These are phyloP conservation scores for Dryas octopetala DNA, from an alignment of 306 rosid species.

Conservation along the genomic window DNA sequence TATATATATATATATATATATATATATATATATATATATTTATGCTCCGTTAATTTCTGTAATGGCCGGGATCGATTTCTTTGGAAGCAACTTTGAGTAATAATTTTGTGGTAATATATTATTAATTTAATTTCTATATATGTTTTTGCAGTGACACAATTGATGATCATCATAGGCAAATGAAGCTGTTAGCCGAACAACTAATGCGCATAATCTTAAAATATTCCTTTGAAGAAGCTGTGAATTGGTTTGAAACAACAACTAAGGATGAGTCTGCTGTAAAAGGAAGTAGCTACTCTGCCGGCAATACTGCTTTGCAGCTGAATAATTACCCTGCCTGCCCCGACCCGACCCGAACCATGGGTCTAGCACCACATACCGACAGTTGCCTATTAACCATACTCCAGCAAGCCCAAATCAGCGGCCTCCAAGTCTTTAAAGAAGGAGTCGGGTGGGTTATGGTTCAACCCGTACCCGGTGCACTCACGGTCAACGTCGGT, in stretches of 20 bases:
- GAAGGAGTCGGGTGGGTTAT: conserved; percentile 56
- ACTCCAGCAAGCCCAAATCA: conserved; percentile 51
- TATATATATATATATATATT: no score
- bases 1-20: no score
- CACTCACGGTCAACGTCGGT: conserved; percentile 59
- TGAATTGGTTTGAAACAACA: conserved; percentile 33
- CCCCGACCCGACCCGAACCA: conserved; percentile 61
- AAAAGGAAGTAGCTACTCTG: no score
- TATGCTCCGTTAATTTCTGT: no score
- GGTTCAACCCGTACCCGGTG: conserved; percentile 39
- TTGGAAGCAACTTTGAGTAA: no score
- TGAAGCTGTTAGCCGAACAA: conserved; percentile 53
- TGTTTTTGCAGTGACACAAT: conserved; percentile 42
- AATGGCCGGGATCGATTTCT: no score
- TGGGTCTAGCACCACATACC: conserved; percentile 77
- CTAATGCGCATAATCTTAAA: conserved; percentile 37
- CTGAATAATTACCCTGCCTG: conserved; percentile 65
- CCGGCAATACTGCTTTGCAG: conserved; percentile 40
- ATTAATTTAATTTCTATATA: no score
- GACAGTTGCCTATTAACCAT: conserved; percentile 71
- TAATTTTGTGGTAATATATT: no score
- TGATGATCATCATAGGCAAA: conserved; percentile 49
- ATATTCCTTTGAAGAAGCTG: conserved; percentile 27
- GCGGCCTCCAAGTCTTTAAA: conserved; percentile 59
- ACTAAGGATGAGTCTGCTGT: neutral